Percentiles rank a stretch among this genome's conserved stretches.
Conservation (phyloP, 306 rosid species). For the Pterocarpus santalinus region DNA sequence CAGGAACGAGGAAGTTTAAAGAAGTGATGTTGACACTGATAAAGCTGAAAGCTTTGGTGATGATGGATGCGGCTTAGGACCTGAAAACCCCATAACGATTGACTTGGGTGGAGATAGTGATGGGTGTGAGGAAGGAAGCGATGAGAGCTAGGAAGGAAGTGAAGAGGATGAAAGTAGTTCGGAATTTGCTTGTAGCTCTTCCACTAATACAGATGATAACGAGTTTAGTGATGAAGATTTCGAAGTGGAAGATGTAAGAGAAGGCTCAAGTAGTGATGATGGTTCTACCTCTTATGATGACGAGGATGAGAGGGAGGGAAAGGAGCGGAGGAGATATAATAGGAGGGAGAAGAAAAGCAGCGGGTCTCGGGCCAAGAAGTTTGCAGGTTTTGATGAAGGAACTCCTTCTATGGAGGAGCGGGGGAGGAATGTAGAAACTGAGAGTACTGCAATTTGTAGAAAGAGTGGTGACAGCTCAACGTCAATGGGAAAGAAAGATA, state of each 20-base stretch:
- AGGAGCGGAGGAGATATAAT: background rate
- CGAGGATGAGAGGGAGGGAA: background rate
- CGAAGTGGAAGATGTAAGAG: background rate
- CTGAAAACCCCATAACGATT: background rate
- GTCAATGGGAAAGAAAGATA: background rate
- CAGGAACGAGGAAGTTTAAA: background rate
- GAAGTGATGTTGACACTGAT: background rate
- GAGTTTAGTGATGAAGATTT: constrained; percentile 43
- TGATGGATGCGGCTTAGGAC: background rate
- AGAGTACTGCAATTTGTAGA: background rate
- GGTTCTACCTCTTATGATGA: no score
- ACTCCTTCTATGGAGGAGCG: background rate
- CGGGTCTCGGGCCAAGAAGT: background rate
- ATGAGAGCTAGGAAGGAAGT: no score
- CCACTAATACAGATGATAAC: background rate
- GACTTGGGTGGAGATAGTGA: background rate
- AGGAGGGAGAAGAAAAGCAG: background rate
- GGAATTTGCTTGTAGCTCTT: background rate
- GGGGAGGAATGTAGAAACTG: constrained; percentile 7
- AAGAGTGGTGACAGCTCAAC: background rate
- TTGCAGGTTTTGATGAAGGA: background rate
- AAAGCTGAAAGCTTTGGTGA: constrained; percentile 20
- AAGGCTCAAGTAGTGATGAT: background rate
- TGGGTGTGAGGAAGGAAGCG: background rate
- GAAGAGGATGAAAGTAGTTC: background rate